Evolutionary conservation across 2,329 filamentous ascomycete species (phyloP).

Genomic region (Coniochaeta sp.): DNA sequence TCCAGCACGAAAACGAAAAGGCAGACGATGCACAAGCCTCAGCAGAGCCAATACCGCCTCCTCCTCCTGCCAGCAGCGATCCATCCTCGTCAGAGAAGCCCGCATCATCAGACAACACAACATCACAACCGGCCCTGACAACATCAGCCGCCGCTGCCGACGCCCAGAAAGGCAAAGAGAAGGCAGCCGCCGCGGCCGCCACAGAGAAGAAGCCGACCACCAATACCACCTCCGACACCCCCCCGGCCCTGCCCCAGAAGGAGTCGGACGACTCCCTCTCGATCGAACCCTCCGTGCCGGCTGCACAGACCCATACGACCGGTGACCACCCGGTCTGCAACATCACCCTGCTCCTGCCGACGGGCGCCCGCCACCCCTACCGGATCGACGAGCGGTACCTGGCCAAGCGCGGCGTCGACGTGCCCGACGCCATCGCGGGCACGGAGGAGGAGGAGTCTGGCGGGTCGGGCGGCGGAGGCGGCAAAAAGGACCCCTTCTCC

Average conservation of each 20-base stretch:
- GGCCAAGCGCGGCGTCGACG: constrained; percentile 67
- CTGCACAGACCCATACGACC: constrained; percentile 6
- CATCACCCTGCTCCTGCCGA: constrained; percentile 79
- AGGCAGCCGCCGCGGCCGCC: background rate
- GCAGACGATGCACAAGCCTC: background rate
- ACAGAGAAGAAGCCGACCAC: too few relatives aligned
- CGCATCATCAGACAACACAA: background rate
- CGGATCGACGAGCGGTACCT: constrained; percentile 85
- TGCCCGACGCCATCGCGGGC: constrained; percentile 63
- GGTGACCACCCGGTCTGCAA: constrained; percentile 43
- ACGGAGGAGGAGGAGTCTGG: too few relatives aligned
- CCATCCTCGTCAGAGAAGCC: background rate
- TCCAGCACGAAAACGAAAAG: background rate
- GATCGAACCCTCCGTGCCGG: constrained; percentile 23
- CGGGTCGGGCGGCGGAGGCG: constrained; percentile 42
- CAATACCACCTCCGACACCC: background rate
- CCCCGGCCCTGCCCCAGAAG: background rate
- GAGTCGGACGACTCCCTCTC: constrained; percentile 21
- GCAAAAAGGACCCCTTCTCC: constrained; percentile 69
- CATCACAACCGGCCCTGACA: background rate
- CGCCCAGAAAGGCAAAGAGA: background rate
- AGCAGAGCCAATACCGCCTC: background rate
- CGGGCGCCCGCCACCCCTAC: constrained; percentile 79
- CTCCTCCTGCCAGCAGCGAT: background rate
- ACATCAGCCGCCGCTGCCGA: background rate